Evolutionary conservation across 352 stramenopile genomes (phyloP), one percentile per base, ranked within the genome.

Genomic region (Phytophthora tubulina): DNA sequence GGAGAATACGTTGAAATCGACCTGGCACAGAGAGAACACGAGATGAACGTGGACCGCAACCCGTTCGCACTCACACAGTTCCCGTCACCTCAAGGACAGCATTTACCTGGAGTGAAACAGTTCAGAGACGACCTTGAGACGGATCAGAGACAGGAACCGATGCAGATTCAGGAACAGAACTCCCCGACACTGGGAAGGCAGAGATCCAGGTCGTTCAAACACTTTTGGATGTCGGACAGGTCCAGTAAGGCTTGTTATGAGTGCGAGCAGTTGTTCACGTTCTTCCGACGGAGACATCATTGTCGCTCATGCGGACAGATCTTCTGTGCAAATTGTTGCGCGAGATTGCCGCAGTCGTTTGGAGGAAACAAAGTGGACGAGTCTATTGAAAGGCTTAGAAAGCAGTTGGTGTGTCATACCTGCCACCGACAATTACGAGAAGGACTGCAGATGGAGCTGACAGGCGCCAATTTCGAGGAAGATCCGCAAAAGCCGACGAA

Each of bases 151-250:
- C 54, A 77, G 42, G 63, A 76, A 9, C 52, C 72, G 2, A 49
- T 80, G 41, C 66, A 75, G n/a, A 74, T 48, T 41, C 57, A 74
- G 51, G 63, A 75, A 30, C 57, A 67, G 55, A 60, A 30, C n/a
- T 62, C 68, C 1, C 72, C 75, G 2, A 66, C 76, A 15, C 73
- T 81, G 11, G 75, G 72, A 13, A 73, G 84, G 10, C 74, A 88
- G 31, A 76, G 88, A 32, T 82, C 84, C 32, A 86, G 86, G 46
- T 93, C 85, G 17, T 82, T 95, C 67, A 95, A 94, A 58, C 88
- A 94, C 68, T 96, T 96, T 63, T 96, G 89, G 89, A 96, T 96
- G 89, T 96, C 89, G 52, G 89, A 96, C 64, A 85, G 89, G 15
- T 94, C 89, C 15, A 84, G 84, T 21, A 96, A 96, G 63, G 75